These are phyloP conservation scores for Auriscalpium orientale DNA, from an alignment of 768 basidiomycete genomes.

Conservation along the genomic window DNA sequence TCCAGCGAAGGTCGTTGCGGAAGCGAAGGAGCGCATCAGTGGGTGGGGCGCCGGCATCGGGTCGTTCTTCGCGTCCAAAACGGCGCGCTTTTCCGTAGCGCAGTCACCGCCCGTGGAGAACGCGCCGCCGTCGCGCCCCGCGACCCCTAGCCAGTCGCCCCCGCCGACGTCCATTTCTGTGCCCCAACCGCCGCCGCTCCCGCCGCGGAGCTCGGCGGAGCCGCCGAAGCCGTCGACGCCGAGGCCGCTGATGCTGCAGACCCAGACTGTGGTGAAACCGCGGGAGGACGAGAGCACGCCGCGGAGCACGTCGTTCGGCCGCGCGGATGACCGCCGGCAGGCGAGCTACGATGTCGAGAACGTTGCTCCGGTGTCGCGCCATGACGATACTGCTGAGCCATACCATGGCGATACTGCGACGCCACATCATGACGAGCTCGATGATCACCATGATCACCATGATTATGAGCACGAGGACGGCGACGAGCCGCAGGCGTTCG, in stretches of 20 bases:
- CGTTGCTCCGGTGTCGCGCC: neutral
- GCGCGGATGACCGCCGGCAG: neutral
- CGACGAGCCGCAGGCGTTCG: neutral
- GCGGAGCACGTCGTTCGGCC: neutral
- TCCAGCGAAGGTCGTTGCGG: constrained; percentile 15
- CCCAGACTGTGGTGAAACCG: neutral
- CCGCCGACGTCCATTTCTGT: neutral
- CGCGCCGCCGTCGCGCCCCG: neutral
- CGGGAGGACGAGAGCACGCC: neutral
- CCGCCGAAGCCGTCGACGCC: neutral
- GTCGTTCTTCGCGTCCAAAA: constrained; percentile 11
- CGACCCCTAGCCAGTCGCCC: neutral
- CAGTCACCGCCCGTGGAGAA: constrained; percentile 4
- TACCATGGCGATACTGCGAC: neutral
- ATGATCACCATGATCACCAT: neutral
- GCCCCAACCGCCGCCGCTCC: neutral
- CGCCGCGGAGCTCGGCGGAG: neutral
- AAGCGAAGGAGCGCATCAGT: constrained; percentile 10
- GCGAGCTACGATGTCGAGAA: neutral
- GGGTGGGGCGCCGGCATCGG: constrained; percentile 15
- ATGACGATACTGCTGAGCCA: neutral
- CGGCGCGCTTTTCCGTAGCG: constrained; percentile 4
- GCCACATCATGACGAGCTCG: neutral
- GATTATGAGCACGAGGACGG: neutral
- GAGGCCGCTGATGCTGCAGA: neutral